Evolutionary conservation across 345 rosid genomes (phyloP).

Genomic region (Eucalyptus rudis): DNA sequence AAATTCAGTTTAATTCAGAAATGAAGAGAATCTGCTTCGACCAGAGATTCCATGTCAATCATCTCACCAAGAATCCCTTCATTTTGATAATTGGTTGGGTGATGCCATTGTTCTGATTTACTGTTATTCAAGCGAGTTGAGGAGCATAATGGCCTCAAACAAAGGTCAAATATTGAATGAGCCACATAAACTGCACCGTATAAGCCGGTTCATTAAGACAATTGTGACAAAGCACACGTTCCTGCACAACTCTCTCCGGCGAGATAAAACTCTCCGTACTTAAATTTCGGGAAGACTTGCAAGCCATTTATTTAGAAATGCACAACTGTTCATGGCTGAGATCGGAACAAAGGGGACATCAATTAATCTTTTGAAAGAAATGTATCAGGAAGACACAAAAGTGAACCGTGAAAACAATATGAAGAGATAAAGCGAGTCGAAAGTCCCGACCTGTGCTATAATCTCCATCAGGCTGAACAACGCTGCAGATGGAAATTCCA

Average conservation of each 20-base stretch:
- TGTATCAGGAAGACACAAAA: not conserved
- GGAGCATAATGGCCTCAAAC: not conserved
- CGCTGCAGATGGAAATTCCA: not conserved
- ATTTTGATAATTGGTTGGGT: not conserved
- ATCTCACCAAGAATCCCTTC: not conserved
- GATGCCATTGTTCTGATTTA: not conserved
- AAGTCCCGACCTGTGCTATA: not conserved
- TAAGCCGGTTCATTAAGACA: not conserved
- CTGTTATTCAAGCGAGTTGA: not conserved
- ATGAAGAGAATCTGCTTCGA: not conserved
- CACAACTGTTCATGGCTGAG: not conserved
- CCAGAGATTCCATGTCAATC: not conserved
- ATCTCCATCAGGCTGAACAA: not conserved
- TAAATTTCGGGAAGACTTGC: not conserved
- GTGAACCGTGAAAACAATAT: not conserved
- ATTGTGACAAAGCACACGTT: not conserved
- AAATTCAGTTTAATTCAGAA: not conserved
- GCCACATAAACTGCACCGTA: not conserved
- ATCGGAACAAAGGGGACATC: not conserved
- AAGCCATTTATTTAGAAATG: not conserved
- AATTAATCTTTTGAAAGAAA: not conserved
- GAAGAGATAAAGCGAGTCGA: not conserved
- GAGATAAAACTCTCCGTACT: not conserved
- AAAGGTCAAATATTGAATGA: not conserved
- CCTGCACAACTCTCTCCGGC: not conserved